Evolutionary conservation across 176 grass and related monocot species (phyloP).

Genomic region (Chrysopogon serrulatus): DNA sequence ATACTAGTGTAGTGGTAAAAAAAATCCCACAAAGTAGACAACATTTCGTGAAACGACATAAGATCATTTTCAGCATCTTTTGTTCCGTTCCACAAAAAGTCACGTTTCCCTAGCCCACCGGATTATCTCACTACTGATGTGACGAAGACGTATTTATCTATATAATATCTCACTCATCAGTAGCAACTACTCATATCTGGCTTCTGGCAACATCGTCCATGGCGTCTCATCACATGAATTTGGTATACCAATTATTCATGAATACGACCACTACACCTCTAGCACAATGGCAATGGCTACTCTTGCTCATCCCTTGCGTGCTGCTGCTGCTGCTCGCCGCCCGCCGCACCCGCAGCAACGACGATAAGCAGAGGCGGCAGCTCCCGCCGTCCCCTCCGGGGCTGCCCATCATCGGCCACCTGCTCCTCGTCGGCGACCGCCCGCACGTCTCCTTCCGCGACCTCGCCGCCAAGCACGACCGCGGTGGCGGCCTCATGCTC

Average conservation of each 20-base stretch:
- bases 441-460: constrained; percentile 32
- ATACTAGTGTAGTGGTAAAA: not conserved
- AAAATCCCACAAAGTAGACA: not conserved
- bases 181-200: too few species aligned
- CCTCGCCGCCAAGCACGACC: not conserved
- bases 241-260: not conserved
- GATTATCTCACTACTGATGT: not conserved
- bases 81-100: not conserved
- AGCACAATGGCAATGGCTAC: not conserved
- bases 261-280: not conserved
- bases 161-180: too few species aligned
- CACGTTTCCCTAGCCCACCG: not conserved
- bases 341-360: not conserved
- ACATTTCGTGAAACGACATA: not conserved
- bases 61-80: not conserved
- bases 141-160: not conserved
- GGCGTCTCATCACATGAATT: not conserved
- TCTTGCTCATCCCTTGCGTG: not conserved
- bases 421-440: constrained; percentile 26
- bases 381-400: constrained; percentile 21
- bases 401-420: constrained; percentile 33
- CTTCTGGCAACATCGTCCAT: not conserved
- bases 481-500: constrained; percentile 17
- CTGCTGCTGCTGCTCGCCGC: not conserved
- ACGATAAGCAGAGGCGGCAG: not conserved